Base-by-base conservation (phyloP, 345 rosid species). In the Luvunga scandens region DNA sequence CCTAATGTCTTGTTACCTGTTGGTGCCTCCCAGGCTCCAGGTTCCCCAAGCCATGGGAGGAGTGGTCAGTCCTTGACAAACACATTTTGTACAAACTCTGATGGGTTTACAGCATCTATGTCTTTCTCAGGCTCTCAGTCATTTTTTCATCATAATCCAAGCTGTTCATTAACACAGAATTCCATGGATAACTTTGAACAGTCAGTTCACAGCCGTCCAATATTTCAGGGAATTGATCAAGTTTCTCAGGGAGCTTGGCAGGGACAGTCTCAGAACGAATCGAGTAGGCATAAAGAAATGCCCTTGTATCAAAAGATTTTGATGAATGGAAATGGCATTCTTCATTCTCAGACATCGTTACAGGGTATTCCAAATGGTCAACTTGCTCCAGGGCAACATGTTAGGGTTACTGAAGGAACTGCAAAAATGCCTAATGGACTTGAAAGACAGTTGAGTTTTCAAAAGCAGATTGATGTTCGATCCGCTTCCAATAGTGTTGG, bases 41-140 rank as follows among this genome's bases (percentile, higher is more conserved):
- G 91, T 73, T 94, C 98, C 12, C 97, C 97, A 30, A 90, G 88
- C 80, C 91, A 86, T 34, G 93, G 88, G 64, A 93, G 89, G 88
- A 96, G 97, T 80, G 81, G 86, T 72, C 96, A 90, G 67, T 96
- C 99, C 62, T 81, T 93, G 74, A 79, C 90, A 73, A 89, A 87
- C 81, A 89, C 98, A 33, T 91, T 92, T 75, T 83, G 78, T 48
- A 86, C 94, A 56, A 89, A 89, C 81, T 94, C 99, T 34, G 98
- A 96, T 66, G 97, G 98, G 57, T 88, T 96, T 76, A 92, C 97
- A 34, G 90, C 88, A 79, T 95, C 99, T 28, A 88, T 93, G 94
- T 96, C 99, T 53, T 91, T 88, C 79, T 94, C 99, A 18, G 98
- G 98, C 73, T 94, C 99, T 24, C 98, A 89, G 82, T 93, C 99